Evolutionary conservation across 2,329 filamentous ascomycete genomes (phyloP).

Genomic region (Hypoxylon sp.): DNA sequence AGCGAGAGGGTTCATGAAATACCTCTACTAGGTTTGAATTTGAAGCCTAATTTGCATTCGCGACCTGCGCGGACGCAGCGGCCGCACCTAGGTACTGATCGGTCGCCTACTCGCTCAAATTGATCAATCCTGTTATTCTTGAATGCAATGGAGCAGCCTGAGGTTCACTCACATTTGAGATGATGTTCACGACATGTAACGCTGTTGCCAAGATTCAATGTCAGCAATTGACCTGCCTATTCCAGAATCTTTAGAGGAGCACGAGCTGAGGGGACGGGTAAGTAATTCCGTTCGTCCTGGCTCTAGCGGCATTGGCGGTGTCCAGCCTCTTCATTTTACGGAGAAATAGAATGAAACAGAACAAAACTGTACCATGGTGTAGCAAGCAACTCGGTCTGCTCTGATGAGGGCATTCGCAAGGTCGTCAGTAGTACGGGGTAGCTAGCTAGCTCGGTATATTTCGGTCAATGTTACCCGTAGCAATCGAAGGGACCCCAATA

Average conservation of each 20-base stretch:
- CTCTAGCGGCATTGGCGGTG: constrained; percentile 8
- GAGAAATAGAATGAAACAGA: not conserved
- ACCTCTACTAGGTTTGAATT: constrained; percentile 56
- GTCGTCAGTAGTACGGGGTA: constrained; percentile 34
- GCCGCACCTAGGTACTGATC: constrained; percentile 54
- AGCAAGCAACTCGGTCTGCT: constrained; percentile 53
- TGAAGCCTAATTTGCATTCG: constrained; percentile 55
- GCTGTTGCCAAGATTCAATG: constrained; percentile 49
- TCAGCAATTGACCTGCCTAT: constrained; percentile 32
- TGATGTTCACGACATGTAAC: constrained; percentile 65
- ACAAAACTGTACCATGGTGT: constrained; percentile 53
- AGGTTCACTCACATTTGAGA: constrained; percentile 59
- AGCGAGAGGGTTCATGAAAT: constrained; percentile 9
- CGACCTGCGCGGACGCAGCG: constrained; percentile 54
- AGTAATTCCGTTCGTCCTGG: not conserved
- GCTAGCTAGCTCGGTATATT: constrained; percentile 24
- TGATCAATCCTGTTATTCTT: constrained; percentile 36
- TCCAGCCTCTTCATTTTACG: not conserved
- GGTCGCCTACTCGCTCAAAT: constrained; percentile 57
- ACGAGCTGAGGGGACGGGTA: not conserved
- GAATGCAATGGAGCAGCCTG: not conserved
- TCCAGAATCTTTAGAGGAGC: constrained; percentile 7
- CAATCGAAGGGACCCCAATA: constrained; percentile 38
- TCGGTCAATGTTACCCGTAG: constrained; percentile 32
- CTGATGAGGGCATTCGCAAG: constrained; percentile 55